A percentile compares a stretch with the other conserved stretches of the same genome.
phyloP scores from a whole-genome alignment of 345 rosid species.

The Acer yangbiense region DNA sequence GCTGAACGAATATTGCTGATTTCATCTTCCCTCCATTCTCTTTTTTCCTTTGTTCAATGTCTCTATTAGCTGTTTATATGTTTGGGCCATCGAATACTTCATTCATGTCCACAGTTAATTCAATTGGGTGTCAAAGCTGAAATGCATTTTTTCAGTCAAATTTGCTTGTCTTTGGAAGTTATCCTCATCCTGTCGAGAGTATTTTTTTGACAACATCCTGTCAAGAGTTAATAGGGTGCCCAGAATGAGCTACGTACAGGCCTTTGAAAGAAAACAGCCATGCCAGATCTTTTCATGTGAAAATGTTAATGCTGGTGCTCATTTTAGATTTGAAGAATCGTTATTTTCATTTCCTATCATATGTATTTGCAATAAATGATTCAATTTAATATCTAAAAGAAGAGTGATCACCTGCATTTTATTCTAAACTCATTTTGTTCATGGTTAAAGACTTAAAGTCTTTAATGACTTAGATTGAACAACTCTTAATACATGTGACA shows the following conservation, averaged over 20 bases:
- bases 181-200: neutral
- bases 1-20: neutral
- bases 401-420: slow-evolving; percentile 6
- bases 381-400: neutral
- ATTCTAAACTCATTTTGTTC: neutral
- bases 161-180: neutral
- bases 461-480: neutral
- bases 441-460: neutral
- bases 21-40: neutral
- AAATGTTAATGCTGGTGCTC: neutral
- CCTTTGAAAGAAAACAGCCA: no score
- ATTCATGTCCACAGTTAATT: neutral
- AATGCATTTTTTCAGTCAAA: neutral
- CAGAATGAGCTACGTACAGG: no score
- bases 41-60: neutral
- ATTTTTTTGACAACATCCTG: no score
- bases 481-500: neutral
- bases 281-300: no score
- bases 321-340: neutral
- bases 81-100: neutral
- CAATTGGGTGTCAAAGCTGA: neutral
- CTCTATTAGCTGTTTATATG: neutral
- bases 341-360: neutral
- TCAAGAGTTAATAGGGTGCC: neutral
- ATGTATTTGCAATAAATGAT: neutral